A percentile compares a stretch with the other conserved stretches of the same genome.
Conservation (phyloP, 2,329 filamentous ascomycete species). For the Aspergillus sp. region DNA sequence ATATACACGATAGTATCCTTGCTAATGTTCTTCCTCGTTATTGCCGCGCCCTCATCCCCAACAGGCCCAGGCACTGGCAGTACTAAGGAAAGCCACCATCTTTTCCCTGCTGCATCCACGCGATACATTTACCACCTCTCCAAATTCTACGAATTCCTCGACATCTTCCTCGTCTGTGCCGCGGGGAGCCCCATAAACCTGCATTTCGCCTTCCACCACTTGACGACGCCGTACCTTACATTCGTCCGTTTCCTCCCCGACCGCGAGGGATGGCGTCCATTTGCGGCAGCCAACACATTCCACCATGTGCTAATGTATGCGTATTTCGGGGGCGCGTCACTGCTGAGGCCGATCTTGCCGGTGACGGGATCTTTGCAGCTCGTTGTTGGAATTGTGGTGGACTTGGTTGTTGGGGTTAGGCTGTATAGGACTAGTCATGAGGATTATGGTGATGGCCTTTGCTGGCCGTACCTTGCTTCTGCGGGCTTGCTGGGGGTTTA, state of each 20-base stretch:
- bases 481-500: not conserved
- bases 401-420: not conserved
- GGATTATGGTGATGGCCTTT: not conserved
- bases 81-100: not conserved
- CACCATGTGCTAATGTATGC: conserved; percentile 7
- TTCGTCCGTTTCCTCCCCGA: not conserved
- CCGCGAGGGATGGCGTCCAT: not conserved
- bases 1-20: not conserved
- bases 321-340: not conserved
- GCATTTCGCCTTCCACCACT: conserved; percentile 1
- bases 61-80: no score
- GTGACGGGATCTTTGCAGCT: not conserved
- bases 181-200: not conserved
- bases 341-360: not conserved
- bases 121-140: conserved; percentile 6
- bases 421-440: not conserved
- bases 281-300: not conserved
- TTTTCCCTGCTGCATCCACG: not conserved
- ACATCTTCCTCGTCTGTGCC: conserved; percentile 4
- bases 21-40: not conserved
- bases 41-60: no score
- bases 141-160: conserved; percentile 10
- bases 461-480: not conserved
- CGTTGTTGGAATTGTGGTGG: not conserved
- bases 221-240: conserved; percentile 5